Conservation (phyloP, 192 early-diverging fungal species). For the Neocallimastix lanati region DNA sequence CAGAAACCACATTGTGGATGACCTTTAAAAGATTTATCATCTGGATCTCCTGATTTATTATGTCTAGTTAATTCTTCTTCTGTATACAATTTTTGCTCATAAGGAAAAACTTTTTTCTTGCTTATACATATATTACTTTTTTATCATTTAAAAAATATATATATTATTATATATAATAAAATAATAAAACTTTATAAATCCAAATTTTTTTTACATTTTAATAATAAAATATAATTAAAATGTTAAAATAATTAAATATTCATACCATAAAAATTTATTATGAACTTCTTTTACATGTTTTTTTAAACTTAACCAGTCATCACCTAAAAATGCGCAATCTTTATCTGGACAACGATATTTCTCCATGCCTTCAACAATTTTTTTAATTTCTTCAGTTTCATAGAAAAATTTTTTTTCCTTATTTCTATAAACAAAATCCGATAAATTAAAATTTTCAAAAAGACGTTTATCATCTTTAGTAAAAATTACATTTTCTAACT, state of each 20-base stretch:
- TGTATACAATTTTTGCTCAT: slow-evolving; percentile 79
- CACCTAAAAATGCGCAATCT: slow-evolving; percentile 42
- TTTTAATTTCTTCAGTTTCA: slow-evolving; percentile 52
- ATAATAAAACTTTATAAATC: too few species aligned
- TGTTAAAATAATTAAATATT: not conserved
- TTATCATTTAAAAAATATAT: not conserved
- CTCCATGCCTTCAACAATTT: slow-evolving; percentile 51
- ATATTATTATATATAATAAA: not conserved
- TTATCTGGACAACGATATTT: slow-evolving; percentile 77
- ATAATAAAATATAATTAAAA: not conserved
- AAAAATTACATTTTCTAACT: slow-evolving; percentile 57
- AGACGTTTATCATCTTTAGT: slow-evolving; percentile 36
- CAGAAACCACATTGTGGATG: slow-evolving; percentile 91
- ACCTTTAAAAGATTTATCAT: slow-evolving; percentile 34
- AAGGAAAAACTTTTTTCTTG: slow-evolving; percentile 80
- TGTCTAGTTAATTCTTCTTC: slow-evolving; percentile 56
- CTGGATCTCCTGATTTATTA: slow-evolving; percentile 42
- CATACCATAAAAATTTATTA: slow-evolving; percentile 54
- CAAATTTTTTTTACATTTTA: too few species aligned
- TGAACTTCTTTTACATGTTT: slow-evolving; percentile 63
- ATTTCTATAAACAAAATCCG: slow-evolving; percentile 38
- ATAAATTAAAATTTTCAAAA: slow-evolving; percentile 14
- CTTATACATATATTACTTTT: slow-evolving; percentile 68
- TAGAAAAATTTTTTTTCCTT: slow-evolving; percentile 50
- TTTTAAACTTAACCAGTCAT: slow-evolving; percentile 71